phyloP scores from a whole-genome alignment of 345 rosid genomes.

The Adansonia digitata region DNA sequence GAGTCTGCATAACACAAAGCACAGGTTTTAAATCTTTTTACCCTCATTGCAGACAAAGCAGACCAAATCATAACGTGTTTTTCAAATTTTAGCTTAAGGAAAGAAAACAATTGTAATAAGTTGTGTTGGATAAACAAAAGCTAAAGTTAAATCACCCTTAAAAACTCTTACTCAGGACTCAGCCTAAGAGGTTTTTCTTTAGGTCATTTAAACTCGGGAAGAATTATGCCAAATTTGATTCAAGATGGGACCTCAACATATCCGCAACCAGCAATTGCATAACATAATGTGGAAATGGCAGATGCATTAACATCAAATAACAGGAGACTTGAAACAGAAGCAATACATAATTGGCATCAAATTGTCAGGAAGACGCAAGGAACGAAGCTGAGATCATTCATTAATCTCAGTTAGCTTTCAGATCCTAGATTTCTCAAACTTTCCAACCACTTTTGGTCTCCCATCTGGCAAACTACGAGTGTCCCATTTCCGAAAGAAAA shows the following conservation, averaged over 20 bases:
- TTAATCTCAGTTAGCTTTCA: constrained; percentile 61
- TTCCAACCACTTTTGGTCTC: constrained; percentile 50
- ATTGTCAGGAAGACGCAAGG: constrained; percentile 58
- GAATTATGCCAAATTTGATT: not conserved
- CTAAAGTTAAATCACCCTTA: not conserved
- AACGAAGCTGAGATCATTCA: constrained; percentile 53
- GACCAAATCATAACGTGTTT: not conserved
- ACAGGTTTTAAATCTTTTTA: not conserved
- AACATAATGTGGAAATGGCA: not conserved
- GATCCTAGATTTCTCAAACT: constrained; percentile 54
- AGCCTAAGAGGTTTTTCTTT: too few relatives aligned
- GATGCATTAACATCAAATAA: not conserved
- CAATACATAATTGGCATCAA: constrained; percentile 33
- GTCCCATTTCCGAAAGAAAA: constrained; percentile 48
- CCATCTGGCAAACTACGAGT: constrained; percentile 42
- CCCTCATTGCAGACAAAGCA: not conserved
- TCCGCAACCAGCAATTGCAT: not conserved
- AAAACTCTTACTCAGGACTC: not conserved
- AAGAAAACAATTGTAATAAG: not conserved
- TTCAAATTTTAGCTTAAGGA: not conserved
- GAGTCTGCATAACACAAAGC: not conserved
- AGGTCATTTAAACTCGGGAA: not conserved
- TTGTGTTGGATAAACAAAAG: not conserved
- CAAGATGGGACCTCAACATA: not conserved
- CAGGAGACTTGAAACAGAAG: too few relatives aligned